These are phyloP conservation scores for Jimgerdemannia lactiflua DNA, from an alignment of 192 early-diverging fungal genomes.

Conservation along the genomic window DNA sequence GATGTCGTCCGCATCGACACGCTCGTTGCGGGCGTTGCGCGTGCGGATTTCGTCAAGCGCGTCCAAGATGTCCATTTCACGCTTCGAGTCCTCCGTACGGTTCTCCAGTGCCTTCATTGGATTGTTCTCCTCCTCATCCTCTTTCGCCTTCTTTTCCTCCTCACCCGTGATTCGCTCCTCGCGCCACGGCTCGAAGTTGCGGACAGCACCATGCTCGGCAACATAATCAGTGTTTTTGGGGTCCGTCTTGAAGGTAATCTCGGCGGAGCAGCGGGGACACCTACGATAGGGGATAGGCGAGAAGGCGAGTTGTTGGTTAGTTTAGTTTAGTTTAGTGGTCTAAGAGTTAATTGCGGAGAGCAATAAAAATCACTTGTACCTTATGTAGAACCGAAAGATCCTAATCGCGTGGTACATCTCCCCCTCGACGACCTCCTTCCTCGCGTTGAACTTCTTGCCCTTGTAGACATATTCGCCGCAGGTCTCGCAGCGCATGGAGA, in stretches of 20 bases:
- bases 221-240: constrained; percentile 94
- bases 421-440: constrained; percentile 82
- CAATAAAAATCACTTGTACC: constrained; percentile 10
- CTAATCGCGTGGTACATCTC: constrained; percentile 74
- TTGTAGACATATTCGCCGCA: constrained; percentile 98
- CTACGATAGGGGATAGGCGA: constrained; percentile 51
- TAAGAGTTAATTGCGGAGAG: too few species aligned
- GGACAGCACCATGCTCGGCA: constrained; percentile 85
- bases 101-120: constrained; percentile 96
- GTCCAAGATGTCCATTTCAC: constrained; percentile 98
- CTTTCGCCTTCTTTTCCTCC: constrained; percentile 51
- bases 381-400: constrained; percentile 75
- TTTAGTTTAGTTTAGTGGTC: too few species aligned
- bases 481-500: constrained; percentile 96
- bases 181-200: constrained; percentile 96
- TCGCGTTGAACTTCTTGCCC: constrained; percentile 97
- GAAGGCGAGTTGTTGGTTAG: background rate
- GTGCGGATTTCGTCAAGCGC: constrained; percentile 93
- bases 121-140: constrained; percentile 85
- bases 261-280: constrained; percentile 92
- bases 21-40: constrained; percentile 79
- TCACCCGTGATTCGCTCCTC: constrained; percentile 64
- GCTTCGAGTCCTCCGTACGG: constrained; percentile 87
- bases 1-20: constrained; percentile 66
- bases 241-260: constrained; percentile 99